Percentiles rank a stretch among this genome's conserved stretches.
phyloP scores from a whole-genome alignment of 2,329 filamentous ascomycete genomes.

The Aspergillus texensis region DNA sequence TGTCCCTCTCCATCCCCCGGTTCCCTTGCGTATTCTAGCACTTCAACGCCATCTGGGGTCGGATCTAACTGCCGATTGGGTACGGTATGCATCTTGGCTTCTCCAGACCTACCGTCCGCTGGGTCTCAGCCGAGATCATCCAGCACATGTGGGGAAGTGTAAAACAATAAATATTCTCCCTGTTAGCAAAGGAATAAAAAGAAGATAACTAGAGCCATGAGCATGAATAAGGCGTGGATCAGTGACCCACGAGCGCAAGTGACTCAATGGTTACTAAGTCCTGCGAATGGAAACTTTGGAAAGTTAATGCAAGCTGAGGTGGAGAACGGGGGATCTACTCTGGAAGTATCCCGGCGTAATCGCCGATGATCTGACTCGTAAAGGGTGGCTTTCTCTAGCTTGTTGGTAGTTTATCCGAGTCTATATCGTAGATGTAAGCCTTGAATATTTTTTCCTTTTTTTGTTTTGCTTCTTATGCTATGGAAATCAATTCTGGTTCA shows the following conservation, averaged over 20 bases:
- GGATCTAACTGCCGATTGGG: not conserved
- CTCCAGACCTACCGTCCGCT: not conserved
- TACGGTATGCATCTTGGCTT: not conserved
- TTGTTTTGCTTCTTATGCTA: not conserved
- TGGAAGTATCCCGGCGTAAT: not conserved
- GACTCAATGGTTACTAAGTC: not conserved
- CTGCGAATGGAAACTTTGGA: not conserved
- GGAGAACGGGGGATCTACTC: not conserved
- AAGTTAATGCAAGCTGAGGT: not conserved
- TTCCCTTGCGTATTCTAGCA: not conserved
- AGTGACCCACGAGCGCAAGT: not conserved
- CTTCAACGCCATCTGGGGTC: not conserved
- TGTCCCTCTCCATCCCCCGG: not conserved
- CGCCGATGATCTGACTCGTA: not conserved
- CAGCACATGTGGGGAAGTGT: not conserved
- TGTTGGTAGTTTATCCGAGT: not conserved
- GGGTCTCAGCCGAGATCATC: not conserved
- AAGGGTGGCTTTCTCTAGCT: not conserved
- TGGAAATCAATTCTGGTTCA: not conserved
- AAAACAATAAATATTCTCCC: not conserved
- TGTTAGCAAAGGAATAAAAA: not conserved
- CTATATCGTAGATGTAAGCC: not conserved
- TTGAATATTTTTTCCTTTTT: too few relatives aligned
- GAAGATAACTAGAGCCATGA: not conserved
- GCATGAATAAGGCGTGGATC: not conserved